phyloP scores from a whole-genome alignment of 306 rosid genomes.

The Prinsepia uniflora region DNA sequence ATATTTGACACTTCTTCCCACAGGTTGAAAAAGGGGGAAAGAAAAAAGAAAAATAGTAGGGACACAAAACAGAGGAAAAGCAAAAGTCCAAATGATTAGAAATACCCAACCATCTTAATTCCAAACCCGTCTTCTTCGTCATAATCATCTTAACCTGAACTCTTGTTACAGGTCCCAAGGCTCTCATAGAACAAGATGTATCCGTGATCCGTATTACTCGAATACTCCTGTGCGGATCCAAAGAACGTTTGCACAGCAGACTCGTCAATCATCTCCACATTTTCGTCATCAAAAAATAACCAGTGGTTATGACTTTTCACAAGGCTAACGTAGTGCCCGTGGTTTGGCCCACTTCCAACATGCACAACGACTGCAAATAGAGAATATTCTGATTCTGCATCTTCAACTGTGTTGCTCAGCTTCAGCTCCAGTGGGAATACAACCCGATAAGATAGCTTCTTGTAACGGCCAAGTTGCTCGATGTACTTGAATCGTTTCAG shows the following conservation, averaged over 20 bases:
- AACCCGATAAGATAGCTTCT: slow-evolving; percentile 89
- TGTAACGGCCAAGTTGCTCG: slow-evolving; percentile 92
- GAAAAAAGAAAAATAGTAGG: slow-evolving; percentile 32
- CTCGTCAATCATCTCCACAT: slow-evolving; percentile 97
- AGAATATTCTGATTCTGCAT: slow-evolving; percentile 84
- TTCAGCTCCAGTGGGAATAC: slow-evolving; percentile 96
- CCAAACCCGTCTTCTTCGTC: slow-evolving; percentile 20
- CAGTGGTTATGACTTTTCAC: slow-evolving; percentile 99
- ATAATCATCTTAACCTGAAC: slow-evolving; percentile 18
- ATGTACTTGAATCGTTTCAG: slow-evolving; percentile 98
- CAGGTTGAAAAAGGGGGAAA: slow-evolving; percentile 46
- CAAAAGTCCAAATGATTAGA: slow-evolving; percentile 38
- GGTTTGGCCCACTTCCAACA: slow-evolving; percentile 98
- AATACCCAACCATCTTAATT: slow-evolving; percentile 40
- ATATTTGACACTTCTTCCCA: slow-evolving; percentile 59
- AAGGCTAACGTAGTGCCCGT: slow-evolving; percentile 96
- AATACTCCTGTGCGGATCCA: slow-evolving; percentile 95
- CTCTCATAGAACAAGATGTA: slow-evolving; percentile 96
- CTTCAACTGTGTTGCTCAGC: slow-evolving; percentile 88
- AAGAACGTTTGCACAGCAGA: slow-evolving; percentile 98
- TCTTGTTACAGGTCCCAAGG: slow-evolving; percentile 59
- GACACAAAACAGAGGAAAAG: slow-evolving; percentile 41
- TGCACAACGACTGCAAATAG: slow-evolving; percentile 96
- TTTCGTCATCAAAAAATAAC: slow-evolving; percentile 97
- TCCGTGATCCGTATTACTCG: slow-evolving; percentile 94